These are phyloP conservation scores for Vigna unguiculata DNA, from an alignment of 306 rosid species.

Conservation along the genomic window DNA sequence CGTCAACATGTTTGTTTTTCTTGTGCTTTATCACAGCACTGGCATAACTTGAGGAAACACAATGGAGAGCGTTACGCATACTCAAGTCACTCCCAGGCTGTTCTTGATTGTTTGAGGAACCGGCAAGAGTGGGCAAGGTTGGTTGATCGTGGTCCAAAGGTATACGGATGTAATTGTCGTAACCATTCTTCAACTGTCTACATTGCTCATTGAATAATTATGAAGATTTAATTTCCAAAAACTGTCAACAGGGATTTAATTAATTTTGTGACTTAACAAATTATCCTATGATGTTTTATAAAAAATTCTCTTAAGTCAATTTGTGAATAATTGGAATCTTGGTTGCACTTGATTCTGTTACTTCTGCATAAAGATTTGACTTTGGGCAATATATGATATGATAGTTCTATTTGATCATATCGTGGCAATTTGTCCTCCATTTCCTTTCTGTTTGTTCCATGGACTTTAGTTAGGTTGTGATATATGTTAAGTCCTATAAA, in stretches of 20 bases:
- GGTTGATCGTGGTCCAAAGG: conserved; percentile 99
- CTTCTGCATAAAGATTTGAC: conserved; percentile 24
- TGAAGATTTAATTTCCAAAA: conserved; percentile 37
- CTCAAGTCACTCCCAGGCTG: conserved; percentile 96
- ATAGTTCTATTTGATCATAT: conserved; percentile 29
- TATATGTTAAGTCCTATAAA: too few species aligned
- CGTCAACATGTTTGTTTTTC: conserved; percentile 29
- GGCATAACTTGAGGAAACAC: conserved; percentile 97
- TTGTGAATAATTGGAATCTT: conserved; percentile 17
- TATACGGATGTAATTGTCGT: conserved; percentile 44
- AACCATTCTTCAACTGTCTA: conserved; percentile 21
- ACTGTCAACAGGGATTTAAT: conserved; percentile 23
- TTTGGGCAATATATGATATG: conserved; percentile 16
- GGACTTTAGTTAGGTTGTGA: neutral
- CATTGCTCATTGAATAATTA: conserved; percentile 23
- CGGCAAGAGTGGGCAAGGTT: conserved; percentile 96
- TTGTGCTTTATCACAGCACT: conserved; percentile 71
- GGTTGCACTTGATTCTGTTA: conserved; percentile 17
- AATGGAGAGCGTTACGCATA: conserved; percentile 99
- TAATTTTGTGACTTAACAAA: conserved; percentile 19
- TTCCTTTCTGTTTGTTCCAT: neutral
- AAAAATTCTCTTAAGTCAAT: neutral
- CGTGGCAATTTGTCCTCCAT: neutral
- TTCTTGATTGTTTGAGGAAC: conserved; percentile 95
- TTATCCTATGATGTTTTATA: conserved; percentile 18